These are phyloP conservation scores for Curvularia verruculosa DNA, from an alignment of 2,329 filamentous ascomycete genomes.

Conservation along the genomic window DNA sequence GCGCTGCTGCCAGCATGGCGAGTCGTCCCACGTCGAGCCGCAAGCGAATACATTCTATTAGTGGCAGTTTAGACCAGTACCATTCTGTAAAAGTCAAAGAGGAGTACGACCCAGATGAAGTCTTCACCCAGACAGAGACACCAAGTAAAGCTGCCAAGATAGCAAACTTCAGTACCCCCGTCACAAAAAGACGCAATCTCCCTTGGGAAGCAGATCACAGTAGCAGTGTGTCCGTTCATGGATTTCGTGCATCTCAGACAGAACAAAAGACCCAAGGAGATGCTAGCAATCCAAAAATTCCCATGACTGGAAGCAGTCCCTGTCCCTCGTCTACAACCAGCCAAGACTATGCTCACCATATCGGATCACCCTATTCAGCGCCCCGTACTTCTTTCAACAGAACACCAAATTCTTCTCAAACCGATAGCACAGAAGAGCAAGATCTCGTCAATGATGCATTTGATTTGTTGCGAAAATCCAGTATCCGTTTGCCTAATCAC, in stretches of 20 bases:
- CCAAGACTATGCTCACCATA: conserved; percentile 14
- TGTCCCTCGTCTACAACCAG: conserved; percentile 26
- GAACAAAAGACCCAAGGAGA: conserved; percentile 14
- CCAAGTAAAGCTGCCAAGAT: conserved; percentile 51
- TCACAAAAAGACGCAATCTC: conserved; percentile 39
- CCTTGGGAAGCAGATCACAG: conserved; percentile 47
- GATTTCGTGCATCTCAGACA: conserved; percentile 41
- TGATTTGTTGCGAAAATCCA: conserved; percentile 55
- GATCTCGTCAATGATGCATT: conserved; percentile 54
- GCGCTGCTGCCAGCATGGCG: conserved; percentile 42
- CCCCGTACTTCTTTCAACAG: conserved; percentile 28
- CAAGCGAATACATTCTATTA: conserved; percentile 40
- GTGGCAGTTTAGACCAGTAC: conserved; percentile 43
- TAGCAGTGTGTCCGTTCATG: conserved; percentile 12
- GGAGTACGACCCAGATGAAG: conserved; percentile 40
- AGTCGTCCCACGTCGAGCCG: conserved; percentile 17
- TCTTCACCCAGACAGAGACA: conserved; percentile 43
- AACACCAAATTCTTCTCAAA: conserved; percentile 46
- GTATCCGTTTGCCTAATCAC: conserved; percentile 44
- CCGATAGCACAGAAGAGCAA: conserved; percentile 27
- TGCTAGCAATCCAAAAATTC: conserved; percentile 20
- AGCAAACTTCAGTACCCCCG: conserved; percentile 47
- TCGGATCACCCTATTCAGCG: conserved; percentile 24
- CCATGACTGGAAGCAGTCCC: conserved; percentile 11
- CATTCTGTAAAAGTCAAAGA: conserved; percentile 35